A percentile compares a stretch with the other conserved stretches of the same genome.
These are phyloP conservation scores for Zygosaccharomyces pseudorouxii DNA, from an alignment of 805 yeast species.

Conservation along the genomic window DNA sequence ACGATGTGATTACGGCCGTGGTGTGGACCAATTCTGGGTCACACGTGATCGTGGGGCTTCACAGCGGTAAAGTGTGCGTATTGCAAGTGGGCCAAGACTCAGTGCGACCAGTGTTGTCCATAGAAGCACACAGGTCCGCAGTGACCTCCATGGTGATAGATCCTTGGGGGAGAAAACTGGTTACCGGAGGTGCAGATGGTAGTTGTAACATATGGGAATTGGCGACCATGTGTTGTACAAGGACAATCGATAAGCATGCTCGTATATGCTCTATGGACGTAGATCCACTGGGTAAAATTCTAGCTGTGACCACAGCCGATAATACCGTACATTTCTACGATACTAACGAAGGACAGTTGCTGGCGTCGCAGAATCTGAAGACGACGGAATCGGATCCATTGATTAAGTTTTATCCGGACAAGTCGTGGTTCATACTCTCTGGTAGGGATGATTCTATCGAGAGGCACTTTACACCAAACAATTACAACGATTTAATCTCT, in stretches of 20 bases:
- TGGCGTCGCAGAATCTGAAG: slow-evolving; percentile 5
- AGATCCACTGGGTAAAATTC: slow-evolving; percentile 22
- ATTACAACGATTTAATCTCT: slow-evolving; percentile 11
- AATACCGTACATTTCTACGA: slow-evolving; percentile 21
- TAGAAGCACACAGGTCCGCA: slow-evolving; percentile 47
- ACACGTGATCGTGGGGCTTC: slow-evolving; percentile 44
- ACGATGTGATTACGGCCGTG: slow-evolving; percentile 28
- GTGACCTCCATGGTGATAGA: slow-evolving; percentile 46
- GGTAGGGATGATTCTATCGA: slow-evolving; percentile 21
- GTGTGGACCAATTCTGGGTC: slow-evolving; percentile 34
- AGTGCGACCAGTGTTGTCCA: slow-evolving; percentile 15
- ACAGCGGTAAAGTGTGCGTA: slow-evolving; percentile 42
- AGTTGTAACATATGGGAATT: slow-evolving; percentile 26
- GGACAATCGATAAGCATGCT: slow-evolving; percentile 17
- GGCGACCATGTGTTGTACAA: slow-evolving; percentile 16
- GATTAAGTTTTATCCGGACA: slow-evolving; percentile 27
- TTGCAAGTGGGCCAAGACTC: slow-evolving; percentile 11
- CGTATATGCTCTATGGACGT: slow-evolving; percentile 22
- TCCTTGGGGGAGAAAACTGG: slow-evolving; percentile 47
- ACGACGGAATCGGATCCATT: slow-evolving; percentile 13
- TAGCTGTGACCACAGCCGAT: slow-evolving; percentile 22
- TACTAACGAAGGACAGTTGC: slow-evolving; percentile 9
- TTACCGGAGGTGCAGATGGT: slow-evolving; percentile 44
- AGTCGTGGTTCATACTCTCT: slow-evolving; percentile 21
- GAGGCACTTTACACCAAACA: slow-evolving; percentile 12